Base-by-base conservation (phyloP, 1,139 yeast species). In the Entelexis paramagnoliae region DNA sequence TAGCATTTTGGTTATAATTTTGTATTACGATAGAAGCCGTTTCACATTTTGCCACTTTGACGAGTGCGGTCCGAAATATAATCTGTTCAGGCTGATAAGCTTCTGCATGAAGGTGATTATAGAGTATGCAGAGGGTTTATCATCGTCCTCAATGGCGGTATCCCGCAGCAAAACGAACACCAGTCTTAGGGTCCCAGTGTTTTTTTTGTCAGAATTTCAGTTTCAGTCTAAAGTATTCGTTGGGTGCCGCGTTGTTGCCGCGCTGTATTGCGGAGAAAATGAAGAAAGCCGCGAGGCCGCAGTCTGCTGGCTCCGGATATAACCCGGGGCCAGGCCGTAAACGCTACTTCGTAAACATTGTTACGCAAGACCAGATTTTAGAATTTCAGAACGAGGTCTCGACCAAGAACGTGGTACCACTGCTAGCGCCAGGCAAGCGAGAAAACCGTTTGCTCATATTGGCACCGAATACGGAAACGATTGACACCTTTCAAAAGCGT, bases 261-360 rank as follows among this genome's bases (percentile, higher is more conserved):
- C 7, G n/a, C 33, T 6, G 19, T 3, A 16, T 10, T 13, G 33
- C 32, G 14, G 14, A 8, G 7, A 11, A 17, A 10, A 42, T 42
- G 46, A 42, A 20, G 36, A 28, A 20, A 29, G 29, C 36, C 19
- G 36, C 46, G 33, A 42, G 19, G 19, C 38, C 36, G 29, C 36
- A 30, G 22, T 9, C 36, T 10, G 14, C 19, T 6, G 29, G 36
- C 14, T 9, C 36, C 19, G 38, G 19, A 10, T 14, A 36, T 2
- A 19, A 30, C 14, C 9, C 28, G 4, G 46, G 11, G 6, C 29
- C 46, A 2, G 46, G 38, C 14, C 46, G 46, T 22, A 42, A 32
- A 22, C 46, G 46, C 36, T 42, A 42, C 36, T 42, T 42, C 14
- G 46, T 42, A 20, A 42, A 42, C 46, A 30, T 42, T 20, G 46